A percentile compares a stretch with the other conserved stretches of the same genome.
phyloP scores from a whole-genome alignment of 768 basidiomycete species.

The Lactifluus echinatus region DNA sequence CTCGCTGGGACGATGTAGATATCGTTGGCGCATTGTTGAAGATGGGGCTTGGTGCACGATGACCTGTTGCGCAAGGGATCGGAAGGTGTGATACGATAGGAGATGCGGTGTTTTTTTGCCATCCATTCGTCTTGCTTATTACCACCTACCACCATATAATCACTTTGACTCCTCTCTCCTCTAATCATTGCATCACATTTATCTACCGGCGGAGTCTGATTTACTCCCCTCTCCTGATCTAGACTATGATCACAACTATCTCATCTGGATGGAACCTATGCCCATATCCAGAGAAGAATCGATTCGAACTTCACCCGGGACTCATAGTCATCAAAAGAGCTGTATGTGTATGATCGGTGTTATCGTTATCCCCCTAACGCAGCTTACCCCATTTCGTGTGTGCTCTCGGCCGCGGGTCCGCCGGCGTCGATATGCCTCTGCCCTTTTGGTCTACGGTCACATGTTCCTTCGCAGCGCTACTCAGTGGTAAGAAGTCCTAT shows the following conservation, averaged over 20 bases:
- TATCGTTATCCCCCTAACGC: not conserved
- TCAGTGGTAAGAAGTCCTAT: not conserved
- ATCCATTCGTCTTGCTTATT: constrained; percentile 14
- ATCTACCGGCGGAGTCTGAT: not conserved
- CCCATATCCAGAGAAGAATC: not conserved
- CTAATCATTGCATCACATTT: not conserved
- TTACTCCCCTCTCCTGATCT: not conserved
- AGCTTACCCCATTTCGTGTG: not conserved
- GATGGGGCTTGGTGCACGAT: constrained; percentile 46
- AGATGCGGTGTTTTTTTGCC: constrained; percentile 4
- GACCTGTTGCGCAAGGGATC: not conserved
- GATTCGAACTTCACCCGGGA: not conserved
- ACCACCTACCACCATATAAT: constrained; percentile 8
- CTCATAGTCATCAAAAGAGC: not conserved
- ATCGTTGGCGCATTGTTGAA: constrained; percentile 82
- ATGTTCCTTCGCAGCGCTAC: not conserved
- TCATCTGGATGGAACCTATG: not conserved
- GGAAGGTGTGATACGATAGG: constrained; percentile 7
- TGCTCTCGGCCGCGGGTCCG: not conserved
- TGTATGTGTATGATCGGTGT: not conserved
- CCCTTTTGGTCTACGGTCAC: no score
- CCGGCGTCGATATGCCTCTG: not conserved
- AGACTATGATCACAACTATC: not conserved
- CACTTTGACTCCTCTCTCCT: not conserved
- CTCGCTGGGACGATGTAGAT: constrained; percentile 79